Evolutionary conservation across 169 alveolate species (phyloP), one percentile per base, ranked within the genome.

Genomic region (Eimeria zaria): DNA sequence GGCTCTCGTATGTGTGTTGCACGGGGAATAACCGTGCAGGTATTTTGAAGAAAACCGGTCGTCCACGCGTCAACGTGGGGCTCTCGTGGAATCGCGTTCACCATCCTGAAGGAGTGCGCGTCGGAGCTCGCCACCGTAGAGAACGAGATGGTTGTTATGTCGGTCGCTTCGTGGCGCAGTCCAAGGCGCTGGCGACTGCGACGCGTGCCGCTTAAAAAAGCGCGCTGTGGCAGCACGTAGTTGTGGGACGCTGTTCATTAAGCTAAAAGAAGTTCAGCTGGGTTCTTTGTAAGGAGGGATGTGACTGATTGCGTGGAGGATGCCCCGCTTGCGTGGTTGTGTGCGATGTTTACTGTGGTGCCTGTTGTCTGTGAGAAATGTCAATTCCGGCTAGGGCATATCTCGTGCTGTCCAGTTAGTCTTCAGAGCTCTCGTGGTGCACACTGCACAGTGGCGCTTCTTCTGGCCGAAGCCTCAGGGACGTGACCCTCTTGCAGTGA

Each of bases 31-130:
- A 44, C 83, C 80, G 83, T 87, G 94, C 94, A 64, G 60, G 71
- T 41, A 60, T 62, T 87, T 87, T 87, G 94, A 87, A 87, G 46
- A 36, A 55, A 84, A 30, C 78, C 64, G 44, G 83, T 64, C 94
- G 84, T 44, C 55, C 94, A n/a, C 94, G 69, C 39, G 67, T 62
- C n/a, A 39, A 36, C 80, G 81, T 60, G 84, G 60, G 83, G 62
- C 83, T 41, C 53, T 64, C 33, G 53, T 64, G 81, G 94, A 87
- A 44, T 62, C 83, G 83, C 64, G 84, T 53, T 41, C 94, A 41
- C 64, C 92, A 33, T 55, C 93, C 81, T 24, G 83, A 53, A 76
- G 88, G n/a, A n/a, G 90, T 84, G 91, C 36, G 91, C 91, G 58
- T 24, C 22, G 91, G 18, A 84, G 78, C 55, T 53, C 76, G 58